Conservation (phyloP, 1,139 yeast genomes). For the Hansenula lynferdii region DNA sequence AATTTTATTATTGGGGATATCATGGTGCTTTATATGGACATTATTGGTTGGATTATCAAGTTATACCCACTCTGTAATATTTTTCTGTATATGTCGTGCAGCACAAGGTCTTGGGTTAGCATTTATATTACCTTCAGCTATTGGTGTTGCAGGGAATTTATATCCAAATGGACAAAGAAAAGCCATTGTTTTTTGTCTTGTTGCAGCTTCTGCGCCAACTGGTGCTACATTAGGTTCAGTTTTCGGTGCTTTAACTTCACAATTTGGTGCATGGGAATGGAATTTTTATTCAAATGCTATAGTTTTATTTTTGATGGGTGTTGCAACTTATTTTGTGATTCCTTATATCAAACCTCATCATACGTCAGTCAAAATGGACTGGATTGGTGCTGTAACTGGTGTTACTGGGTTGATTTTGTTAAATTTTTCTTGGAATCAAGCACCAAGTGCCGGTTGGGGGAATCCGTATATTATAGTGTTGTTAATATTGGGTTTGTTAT, state of each 20-base stretch:
- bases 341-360: constrained; percentile 28
- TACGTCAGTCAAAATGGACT: constrained; percentile 29
- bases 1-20: constrained; percentile 39
- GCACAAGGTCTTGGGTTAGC: constrained; percentile 55
- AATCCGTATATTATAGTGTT: constrained; percentile 41
- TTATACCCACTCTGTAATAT: constrained; percentile 38
- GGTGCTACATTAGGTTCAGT: constrained; percentile 49
- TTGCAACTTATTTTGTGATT: constrained; percentile 28
- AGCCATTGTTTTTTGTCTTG: constrained; percentile 43
- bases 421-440: constrained; percentile 52
- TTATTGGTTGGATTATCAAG: constrained; percentile 43
- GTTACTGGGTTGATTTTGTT: constrained; percentile 42
- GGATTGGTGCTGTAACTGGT: constrained; percentile 42
- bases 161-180: constrained; percentile 43
- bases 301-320: constrained; percentile 28
- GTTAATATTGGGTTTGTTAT: constrained; percentile 35
- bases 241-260: constrained; percentile 43
- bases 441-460: constrained; percentile 48
- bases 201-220: constrained; percentile 52
- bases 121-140: constrained; percentile 45
- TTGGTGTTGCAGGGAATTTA: constrained; percentile 45
- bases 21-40: constrained; percentile 40
- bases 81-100: constrained; percentile 47
- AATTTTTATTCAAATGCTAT: constrained; percentile 43
- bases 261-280: constrained; percentile 48